These are phyloP conservation scores for Xylaria curta DNA, from an alignment of 495 filamentous ascomycete species.

Conservation along the genomic window DNA sequence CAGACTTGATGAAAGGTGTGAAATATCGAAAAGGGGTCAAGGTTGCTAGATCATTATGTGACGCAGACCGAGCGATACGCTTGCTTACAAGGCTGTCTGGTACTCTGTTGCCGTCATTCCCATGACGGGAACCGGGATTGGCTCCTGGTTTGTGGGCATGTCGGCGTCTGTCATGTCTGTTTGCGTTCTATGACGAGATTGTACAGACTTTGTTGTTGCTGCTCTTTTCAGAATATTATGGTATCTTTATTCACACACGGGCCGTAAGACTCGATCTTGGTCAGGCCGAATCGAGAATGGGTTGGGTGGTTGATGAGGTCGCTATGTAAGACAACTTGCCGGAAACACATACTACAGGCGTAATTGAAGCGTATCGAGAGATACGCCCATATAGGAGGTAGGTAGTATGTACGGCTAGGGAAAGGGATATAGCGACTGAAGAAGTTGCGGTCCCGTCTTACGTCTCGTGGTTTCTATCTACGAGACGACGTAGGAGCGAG, in stretches of 20 bases:
- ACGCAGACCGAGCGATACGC: not conserved
- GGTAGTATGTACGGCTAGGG: not conserved
- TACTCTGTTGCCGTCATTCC: slow-evolving; percentile 22
- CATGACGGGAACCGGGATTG: slow-evolving; percentile 24
- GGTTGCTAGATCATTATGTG: not conserved
- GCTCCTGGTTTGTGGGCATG: not conserved
- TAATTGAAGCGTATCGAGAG: too few species aligned
- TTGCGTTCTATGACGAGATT: not conserved
- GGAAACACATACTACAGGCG: too few species aligned
- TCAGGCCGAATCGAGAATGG: not conserved
- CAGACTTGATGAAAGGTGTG: not conserved
- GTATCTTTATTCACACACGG: not conserved
- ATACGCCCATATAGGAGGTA: too few species aligned
- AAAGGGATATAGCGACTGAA: not conserved
- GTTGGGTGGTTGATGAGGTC: too few species aligned
- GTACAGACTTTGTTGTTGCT: not conserved
- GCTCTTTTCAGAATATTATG: not conserved
- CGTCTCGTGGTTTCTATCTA: not conserved
- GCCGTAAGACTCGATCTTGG: not conserved
- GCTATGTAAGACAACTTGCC: too few species aligned
- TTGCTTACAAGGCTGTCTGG: slow-evolving; percentile 22
- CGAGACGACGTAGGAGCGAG: not conserved
- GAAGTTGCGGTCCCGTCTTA: not conserved
- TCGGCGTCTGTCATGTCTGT: not conserved
- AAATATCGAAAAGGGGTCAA: not conserved